Evolutionary conservation across 2,329 filamentous ascomycete species (phyloP), one percentile per base, ranked within the genome.

Genomic region (Epichloe hybrida): DNA sequence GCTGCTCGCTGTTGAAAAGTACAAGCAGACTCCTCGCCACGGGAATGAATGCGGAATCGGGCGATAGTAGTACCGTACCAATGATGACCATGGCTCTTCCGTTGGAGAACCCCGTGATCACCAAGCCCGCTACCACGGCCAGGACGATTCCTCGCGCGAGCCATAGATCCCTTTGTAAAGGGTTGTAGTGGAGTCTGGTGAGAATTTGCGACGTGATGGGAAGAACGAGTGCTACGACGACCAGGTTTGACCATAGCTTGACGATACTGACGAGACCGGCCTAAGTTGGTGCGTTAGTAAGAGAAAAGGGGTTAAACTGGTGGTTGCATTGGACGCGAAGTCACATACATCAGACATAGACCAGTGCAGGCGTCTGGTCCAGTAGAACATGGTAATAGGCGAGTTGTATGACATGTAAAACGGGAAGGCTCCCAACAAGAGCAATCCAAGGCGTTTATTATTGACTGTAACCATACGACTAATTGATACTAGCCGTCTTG

Each of bases 1-100:
- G 46, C 40, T 36, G 40, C 40, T 45, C 50, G n/a, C 46, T 23
- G 36, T 46, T 45, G 27, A 52, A 39, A 23, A 49, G 39, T 23
- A 47, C 40, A 39, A 48, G 38, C 4, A 52, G 36, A 39, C 46
- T 52, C 40, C 46, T 48, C 20, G 44, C 39, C 21, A 48, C 12
- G 37, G 27, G 34, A 31, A 48, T n/a, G 17, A 46, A 52, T 20
- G 34, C 50, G 6, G 23, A 21, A 11, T 41, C 46, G 15, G 46
- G 35, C 13, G 50, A 46, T 12, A 52, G 9, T 13, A 52, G 27
- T 7, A 48, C 21, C 11, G 50, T 52, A 9, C 50, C 50, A 13
- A 44, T 46, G 35, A 51, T 48, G 34, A 48, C 15, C 27, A 48
- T 40, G 38, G 36, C 50, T n/a, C 37, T 42, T 37, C 44, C 38